Conservation (phyloP, 1,284 basidiomycete species). For the Cerrena zonata region DNA sequence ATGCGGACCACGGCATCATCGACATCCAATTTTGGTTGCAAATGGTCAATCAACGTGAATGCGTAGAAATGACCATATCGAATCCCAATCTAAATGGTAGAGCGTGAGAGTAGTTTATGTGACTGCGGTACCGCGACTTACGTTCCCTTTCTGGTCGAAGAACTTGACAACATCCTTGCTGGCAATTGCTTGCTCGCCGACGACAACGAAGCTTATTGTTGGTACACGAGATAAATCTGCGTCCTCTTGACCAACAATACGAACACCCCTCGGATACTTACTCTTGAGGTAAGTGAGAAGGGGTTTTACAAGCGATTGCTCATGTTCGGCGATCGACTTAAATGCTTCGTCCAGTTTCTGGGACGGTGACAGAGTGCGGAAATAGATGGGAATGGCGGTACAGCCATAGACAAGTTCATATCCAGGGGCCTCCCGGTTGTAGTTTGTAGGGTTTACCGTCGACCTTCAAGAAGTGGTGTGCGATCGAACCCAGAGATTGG, state of each 20-base stretch:
- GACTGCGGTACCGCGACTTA: slow-evolving; percentile 33
- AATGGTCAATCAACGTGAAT: slow-evolving; percentile 52
- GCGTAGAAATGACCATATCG: slow-evolving; percentile 79
- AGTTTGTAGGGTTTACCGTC: slow-evolving; percentile 53
- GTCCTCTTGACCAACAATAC: slow-evolving; percentile 58
- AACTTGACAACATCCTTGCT: slow-evolving; percentile 61
- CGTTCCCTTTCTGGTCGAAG: slow-evolving; percentile 56
- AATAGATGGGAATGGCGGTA: slow-evolving; percentile 59
- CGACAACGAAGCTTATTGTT: slow-evolving; percentile 68
- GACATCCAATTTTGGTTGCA: slow-evolving; percentile 50
- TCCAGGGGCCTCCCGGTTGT: slow-evolving; percentile 64
- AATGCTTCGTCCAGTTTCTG: slow-evolving; percentile 45
- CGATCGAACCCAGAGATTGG: slow-evolving; percentile 44
- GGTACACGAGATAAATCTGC: slow-evolving; percentile 48
- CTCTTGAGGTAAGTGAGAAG: slow-evolving; percentile 39
- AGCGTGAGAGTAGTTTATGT: neutral
- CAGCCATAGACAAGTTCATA: slow-evolving; percentile 65
- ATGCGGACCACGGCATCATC: slow-evolving; percentile 70
- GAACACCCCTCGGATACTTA: slow-evolving; percentile 49
- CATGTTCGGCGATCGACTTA: slow-evolving; percentile 40
- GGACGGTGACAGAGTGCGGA: slow-evolving; percentile 50
- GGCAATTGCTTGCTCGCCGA: slow-evolving; percentile 44
- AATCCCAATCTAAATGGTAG: slow-evolving; percentile 54
- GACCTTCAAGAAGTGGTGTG: slow-evolving; percentile 67
- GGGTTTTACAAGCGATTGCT: slow-evolving; percentile 36